Evolutionary conservation across 805 yeast species (phyloP), one percentile per base, ranked within the genome.

Genomic region (Saccharomycopsis sp.): DNA sequence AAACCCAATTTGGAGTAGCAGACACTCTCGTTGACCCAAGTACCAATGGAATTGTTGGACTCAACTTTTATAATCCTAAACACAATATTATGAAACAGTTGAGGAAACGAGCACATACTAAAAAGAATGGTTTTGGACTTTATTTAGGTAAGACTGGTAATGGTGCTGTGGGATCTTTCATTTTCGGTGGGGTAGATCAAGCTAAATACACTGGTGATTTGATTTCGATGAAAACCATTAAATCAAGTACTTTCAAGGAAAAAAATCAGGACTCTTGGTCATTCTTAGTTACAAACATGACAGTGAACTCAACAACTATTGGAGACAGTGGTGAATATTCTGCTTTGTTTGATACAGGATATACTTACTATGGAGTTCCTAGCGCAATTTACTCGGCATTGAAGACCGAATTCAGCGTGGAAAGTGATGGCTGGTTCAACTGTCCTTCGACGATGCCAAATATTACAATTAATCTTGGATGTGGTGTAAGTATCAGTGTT

Each of bases 181-280:
- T 56, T 3, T 52, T 56, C 20, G 59, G 59, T 20, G 59, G 47
- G 24, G 24, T 53, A 12, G 59, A 56, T 49, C n/a, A 14, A 14
- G n/a, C 57, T 8, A 56, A 56, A 44, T 15, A 53, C 44, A 8
- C 19, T 2, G 53, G 52, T n/a, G 42, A 24, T 17, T 41, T 53
- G 52, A n/a, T 2, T 2, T 42, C 56, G 15, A n/a, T 56, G 17
- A 29, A 35, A 23, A 53, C 47, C 15, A 34, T 56, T 25, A 14
- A 44, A 14, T 12, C 56, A 25, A 20, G 49, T 12, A 34, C 5
- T 29, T 29, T 34, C 23, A 22, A 35, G 15, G 55, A n/a, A n/a
- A 14, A 51, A 51, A 29, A 52, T 17, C 47, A 53, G 20, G 23
- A 54, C 49, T 15, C 14, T 34, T 52, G 51, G 54, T 29, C 38